A percentile compares a stretch with the other conserved stretches of the same genome.
These are phyloP conservation scores for Phaeosphaeria sp. DNA, from an alignment of 2,329 filamentous ascomycete species.

Conservation along the genomic window DNA sequence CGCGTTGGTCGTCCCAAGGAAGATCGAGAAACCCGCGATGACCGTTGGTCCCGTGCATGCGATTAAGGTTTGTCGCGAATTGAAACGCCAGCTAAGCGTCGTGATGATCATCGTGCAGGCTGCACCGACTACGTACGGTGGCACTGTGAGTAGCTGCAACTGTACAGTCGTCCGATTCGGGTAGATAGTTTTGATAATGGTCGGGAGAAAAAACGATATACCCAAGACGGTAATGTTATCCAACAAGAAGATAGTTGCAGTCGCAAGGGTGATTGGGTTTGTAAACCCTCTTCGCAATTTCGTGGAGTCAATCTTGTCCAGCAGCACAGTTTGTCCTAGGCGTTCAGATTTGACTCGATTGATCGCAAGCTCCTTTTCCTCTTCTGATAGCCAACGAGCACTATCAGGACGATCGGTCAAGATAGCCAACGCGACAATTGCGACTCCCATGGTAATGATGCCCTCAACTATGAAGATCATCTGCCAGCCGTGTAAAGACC, in stretches of 20 bases:
- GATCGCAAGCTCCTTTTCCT: conserved; percentile 68
- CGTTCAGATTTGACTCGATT: conserved; percentile 70
- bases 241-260: conserved; percentile 63
- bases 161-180: conserved; percentile 60
- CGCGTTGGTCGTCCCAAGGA: neutral
- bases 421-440: conserved; percentile 64
- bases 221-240: conserved; percentile 73
- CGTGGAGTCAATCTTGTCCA: conserved; percentile 65
- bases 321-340: conserved; percentile 62
- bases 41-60: neutral
- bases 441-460: conserved; percentile 63
- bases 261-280: conserved; percentile 64
- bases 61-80: neutral
- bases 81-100: neutral
- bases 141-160: conserved; percentile 60
- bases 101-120: neutral
- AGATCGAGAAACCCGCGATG: neutral
- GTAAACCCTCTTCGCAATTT: conserved; percentile 67
- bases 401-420: conserved; percentile 71
- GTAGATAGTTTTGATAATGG: conserved; percentile 71
- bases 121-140: neutral
- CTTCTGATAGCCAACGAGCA: conserved; percentile 66
- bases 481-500: conserved; percentile 62
- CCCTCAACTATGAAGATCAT: conserved; percentile 74
- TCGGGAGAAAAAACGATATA: conserved; percentile 70